Conservation (phyloP, 140 eudicot species). For the Anethum foeniculum region DNA sequence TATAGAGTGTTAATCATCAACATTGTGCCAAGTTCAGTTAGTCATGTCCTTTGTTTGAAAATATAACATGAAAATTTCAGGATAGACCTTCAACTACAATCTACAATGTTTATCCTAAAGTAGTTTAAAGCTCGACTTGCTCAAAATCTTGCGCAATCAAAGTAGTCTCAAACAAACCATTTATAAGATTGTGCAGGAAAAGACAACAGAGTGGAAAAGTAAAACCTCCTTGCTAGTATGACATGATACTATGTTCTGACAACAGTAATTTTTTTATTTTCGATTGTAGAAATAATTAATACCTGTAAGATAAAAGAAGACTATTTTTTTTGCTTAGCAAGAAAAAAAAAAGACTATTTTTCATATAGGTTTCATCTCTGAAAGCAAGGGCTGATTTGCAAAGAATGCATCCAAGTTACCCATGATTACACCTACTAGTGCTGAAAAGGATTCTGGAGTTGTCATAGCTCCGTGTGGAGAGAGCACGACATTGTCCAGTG, state of each 20-base stretch:
- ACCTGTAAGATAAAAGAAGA: neutral
- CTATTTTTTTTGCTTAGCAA: neutral
- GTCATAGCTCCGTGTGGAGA: neutral
- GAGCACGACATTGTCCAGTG: constrained; percentile 5
- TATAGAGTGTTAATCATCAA: neutral
- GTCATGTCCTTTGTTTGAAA: neutral
- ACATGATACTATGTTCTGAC: neutral
- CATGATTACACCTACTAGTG: neutral
- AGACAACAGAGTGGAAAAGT: neutral
- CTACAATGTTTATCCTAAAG: neutral
- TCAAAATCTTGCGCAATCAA: neutral
- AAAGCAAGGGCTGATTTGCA: constrained; percentile 1
- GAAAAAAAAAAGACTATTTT: neutral
- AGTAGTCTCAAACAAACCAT: neutral
- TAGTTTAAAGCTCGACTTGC: neutral
- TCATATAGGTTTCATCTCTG: neutral
- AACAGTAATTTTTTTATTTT: neutral
- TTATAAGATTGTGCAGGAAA: neutral
- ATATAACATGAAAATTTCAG: neutral
- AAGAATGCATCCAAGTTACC: constrained; percentile 1
- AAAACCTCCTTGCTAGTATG: neutral
- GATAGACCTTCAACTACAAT: neutral
- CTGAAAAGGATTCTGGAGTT: constrained; percentile 10
- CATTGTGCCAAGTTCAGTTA: neutral
- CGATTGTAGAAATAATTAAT: neutral